phyloP scores from a whole-genome alignment of 495 filamentous ascomycete species.

The Xylaria telfairii region DNA sequence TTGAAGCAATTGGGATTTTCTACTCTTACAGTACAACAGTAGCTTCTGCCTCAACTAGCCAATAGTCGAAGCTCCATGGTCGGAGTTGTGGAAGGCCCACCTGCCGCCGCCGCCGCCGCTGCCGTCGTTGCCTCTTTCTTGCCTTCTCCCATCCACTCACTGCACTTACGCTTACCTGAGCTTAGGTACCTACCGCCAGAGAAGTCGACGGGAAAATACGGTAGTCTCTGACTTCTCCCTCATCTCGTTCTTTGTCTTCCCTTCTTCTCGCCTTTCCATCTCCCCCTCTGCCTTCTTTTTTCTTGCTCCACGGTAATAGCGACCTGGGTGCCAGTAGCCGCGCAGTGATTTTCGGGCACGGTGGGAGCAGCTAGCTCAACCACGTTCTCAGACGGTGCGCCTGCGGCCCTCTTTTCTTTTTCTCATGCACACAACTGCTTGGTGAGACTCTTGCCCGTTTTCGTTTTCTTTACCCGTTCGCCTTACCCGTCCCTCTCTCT shows the following conservation, averaged over 20 bases:
- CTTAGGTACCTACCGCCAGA: not conserved
- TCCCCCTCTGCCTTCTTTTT: not conserved
- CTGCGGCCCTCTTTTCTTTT: constrained; percentile 15
- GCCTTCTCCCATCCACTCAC: not conserved
- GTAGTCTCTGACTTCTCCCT: constrained; percentile 8
- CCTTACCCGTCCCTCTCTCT: not conserved
- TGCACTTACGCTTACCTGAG: not conserved
- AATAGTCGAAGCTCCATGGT: constrained; percentile 21
- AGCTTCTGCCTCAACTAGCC: constrained; percentile 16
- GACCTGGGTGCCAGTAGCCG: not conserved
- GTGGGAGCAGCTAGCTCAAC: not conserved
- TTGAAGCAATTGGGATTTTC: constrained; percentile 6
- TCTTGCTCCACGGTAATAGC: not conserved
- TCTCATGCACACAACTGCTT: constrained; percentile 16
- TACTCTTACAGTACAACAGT: not conserved
- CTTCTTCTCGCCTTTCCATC: not conserved
- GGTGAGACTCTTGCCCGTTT: constrained; percentile 19
- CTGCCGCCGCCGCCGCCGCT: not conserved
- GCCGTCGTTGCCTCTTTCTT: not conserved
- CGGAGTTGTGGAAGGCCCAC: constrained; percentile 11
- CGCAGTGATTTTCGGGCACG: not conserved
- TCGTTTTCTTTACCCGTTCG: not conserved
- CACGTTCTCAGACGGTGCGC: not conserved
- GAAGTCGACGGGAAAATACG: not conserved
- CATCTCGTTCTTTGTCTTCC: not conserved